A percentile compares a stretch with the other conserved stretches of the same genome.
phyloP scores from a whole-genome alignment of 352 stramenopile species.

The Thalassiosira ordinaria region DNA sequence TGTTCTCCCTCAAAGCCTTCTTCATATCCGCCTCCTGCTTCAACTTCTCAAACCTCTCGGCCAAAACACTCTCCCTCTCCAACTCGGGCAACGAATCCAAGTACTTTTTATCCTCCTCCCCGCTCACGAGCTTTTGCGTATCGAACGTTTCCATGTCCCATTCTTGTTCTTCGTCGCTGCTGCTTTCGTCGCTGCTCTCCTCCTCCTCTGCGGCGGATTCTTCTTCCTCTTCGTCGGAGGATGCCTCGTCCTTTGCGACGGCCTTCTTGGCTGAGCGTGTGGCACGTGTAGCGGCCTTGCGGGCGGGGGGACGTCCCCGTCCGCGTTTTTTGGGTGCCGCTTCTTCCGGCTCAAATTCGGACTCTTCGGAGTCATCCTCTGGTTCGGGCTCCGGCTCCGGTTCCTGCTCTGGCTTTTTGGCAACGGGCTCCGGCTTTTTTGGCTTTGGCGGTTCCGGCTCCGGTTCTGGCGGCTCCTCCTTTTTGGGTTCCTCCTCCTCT shows the following conservation, averaged over 20 bases:
- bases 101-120: conserved; percentile 82
- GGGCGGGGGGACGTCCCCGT: conserved; percentile 19
- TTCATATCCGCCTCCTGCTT: conserved; percentile 85
- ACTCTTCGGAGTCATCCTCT: conserved; percentile 34
- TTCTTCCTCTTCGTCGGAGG: conserved; percentile 45
- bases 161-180: conserved; percentile 76
- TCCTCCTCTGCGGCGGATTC: conserved; percentile 32
- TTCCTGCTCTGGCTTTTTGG: conserved; percentile 37
- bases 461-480: conserved; percentile 7
- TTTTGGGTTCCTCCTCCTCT: conserved; percentile 31
- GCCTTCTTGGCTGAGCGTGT: conserved; percentile 15
- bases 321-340: conserved; percentile 47
- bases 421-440: background rate
- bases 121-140: conserved; percentile 71
- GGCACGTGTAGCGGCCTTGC: conserved; percentile 25
- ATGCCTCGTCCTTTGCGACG: conserved; percentile 38
- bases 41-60: conserved; percentile 83
- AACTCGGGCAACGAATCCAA: conserved; percentile 80
- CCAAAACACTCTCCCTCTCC: conserved; percentile 83
- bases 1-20: conserved; percentile 76
- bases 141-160: conserved; percentile 83
- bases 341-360: conserved; percentile 41
- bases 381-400: conserved; percentile 25
- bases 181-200: conserved; percentile 49
- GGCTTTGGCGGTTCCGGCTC: conserved; percentile 8